Evolutionary conservation across 129 eudicot genomes (phyloP).

Genomic region (Lactuca sativa): DNA sequence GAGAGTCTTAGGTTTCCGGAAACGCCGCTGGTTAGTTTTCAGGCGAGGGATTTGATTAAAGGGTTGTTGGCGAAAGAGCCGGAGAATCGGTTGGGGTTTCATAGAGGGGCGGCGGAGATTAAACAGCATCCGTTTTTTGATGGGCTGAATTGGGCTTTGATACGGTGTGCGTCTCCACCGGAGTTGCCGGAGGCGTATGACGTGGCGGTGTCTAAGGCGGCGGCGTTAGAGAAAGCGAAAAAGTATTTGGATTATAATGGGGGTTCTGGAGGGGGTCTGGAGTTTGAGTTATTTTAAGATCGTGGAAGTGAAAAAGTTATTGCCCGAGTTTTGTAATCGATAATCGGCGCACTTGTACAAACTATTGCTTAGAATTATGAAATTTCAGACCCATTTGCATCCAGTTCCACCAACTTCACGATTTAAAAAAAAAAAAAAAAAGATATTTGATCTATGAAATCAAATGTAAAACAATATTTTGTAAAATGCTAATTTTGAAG

Average conservation of each 20-base stretch:
- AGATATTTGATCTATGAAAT: no score
- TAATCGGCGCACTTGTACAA: conserved; percentile 33
- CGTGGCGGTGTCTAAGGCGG: conserved; percentile 30
- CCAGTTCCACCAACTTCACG: not conserved
- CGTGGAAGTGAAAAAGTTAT: conserved; percentile 15
- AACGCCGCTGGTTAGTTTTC: conserved; percentile 78
- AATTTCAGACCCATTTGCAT: conserved; percentile 27
- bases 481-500: no score
- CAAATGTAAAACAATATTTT: no score
- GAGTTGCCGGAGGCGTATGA: conserved; percentile 66
- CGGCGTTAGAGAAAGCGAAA: conserved; percentile 41
- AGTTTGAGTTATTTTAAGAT: conserved; percentile 48
- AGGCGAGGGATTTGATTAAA: conserved; percentile 83
- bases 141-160: conserved; percentile 95
- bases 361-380: conserved; percentile 28
- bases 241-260: conserved; percentile 53
- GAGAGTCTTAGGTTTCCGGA: conserved; percentile 79
- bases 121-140: conserved; percentile 92
- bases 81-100: conserved; percentile 71
- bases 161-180: conserved; percentile 88
- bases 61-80: conserved; percentile 84
- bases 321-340: conserved; percentile 30
- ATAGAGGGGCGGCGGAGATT: conserved; percentile 93
- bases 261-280: conserved; percentile 61
- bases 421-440: no score